These are phyloP conservation scores for Rhizopus stolonifer DNA, from an alignment of 371 early-diverging fungal genomes.

Conservation along the genomic window DNA sequence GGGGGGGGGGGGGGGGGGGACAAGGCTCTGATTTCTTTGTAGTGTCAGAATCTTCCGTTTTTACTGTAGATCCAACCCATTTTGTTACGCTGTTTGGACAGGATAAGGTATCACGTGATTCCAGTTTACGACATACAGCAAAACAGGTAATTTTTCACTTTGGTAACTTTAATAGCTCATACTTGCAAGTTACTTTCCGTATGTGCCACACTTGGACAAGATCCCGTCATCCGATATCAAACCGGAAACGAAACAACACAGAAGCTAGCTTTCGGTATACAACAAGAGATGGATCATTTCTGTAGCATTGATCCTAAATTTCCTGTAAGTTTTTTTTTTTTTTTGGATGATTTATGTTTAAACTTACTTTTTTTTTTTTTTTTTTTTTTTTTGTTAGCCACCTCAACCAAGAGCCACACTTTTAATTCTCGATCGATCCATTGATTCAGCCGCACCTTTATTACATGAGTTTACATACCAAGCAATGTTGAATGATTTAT, in stretches of 20 bases:
- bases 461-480: slow-evolving; percentile 97
- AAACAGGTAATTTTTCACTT: slow-evolving; percentile 56
- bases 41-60: slow-evolving; percentile 79
- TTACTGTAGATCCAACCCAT: slow-evolving; percentile 72
- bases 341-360: not conserved
- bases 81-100: slow-evolving; percentile 63
- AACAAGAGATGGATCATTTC: slow-evolving; percentile 70
- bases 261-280: slow-evolving; percentile 67
- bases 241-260: slow-evolving; percentile 46
- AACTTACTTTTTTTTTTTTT: not conserved
- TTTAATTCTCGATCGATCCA: slow-evolving; percentile 87
- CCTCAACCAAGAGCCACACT: slow-evolving; percentile 69
- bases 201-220: slow-evolving; percentile 77
- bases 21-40: too few relatives aligned
- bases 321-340: slow-evolving; percentile 36
- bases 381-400: slow-evolving; percentile 42
- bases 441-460: slow-evolving; percentile 85
- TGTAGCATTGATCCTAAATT: slow-evolving; percentile 56
- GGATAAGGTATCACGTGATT: slow-evolving; percentile 40
- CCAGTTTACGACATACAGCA: slow-evolving; percentile 58
- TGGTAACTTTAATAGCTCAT: too few relatives aligned
- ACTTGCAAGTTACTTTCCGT: slow-evolving; percentile 65
- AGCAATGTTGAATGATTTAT: slow-evolving; percentile 88
- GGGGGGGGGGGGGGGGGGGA: too few relatives aligned
- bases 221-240: slow-evolving; percentile 87